These are phyloP conservation scores for Phytophthora syringae DNA, from an alignment of 352 stramenopile species.

Conservation along the genomic window DNA sequence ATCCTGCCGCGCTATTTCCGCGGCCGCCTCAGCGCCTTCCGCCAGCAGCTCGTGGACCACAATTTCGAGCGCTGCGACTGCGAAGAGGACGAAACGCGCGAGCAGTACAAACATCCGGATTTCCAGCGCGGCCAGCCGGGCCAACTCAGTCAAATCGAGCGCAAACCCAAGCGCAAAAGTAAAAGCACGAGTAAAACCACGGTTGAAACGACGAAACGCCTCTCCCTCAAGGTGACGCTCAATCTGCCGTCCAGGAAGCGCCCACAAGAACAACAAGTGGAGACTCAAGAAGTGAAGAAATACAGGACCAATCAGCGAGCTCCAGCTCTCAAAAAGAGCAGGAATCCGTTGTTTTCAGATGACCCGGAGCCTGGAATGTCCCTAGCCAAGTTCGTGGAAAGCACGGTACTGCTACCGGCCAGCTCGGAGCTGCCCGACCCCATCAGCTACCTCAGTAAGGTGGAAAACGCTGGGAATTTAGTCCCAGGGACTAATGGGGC, in stretches of 20 bases:
- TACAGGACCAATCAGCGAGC: slow-evolving; percentile 1
- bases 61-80: slow-evolving; percentile 69
- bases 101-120: slow-evolving; percentile 62
- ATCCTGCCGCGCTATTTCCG: slow-evolving; percentile 77
- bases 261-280: not conserved
- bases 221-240: slow-evolving; percentile 59
- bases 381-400: slow-evolving; percentile 47
- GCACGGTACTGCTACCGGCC: slow-evolving; percentile 46
- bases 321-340: slow-evolving; percentile 6
- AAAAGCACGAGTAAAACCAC: slow-evolving; percentile 15
- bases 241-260: slow-evolving; percentile 30
- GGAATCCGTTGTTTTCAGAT: slow-evolving; percentile 70
- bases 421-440: slow-evolving; percentile 70
- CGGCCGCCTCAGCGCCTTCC: slow-evolving; percentile 71
- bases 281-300: slow-evolving; percentile 1
- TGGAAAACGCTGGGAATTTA: slow-evolving; percentile 9
- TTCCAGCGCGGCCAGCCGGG: slow-evolving; percentile 63
- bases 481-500: not conserved
- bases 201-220: slow-evolving; percentile 1
- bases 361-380: slow-evolving; percentile 48
- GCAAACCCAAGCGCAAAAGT: slow-evolving; percentile 45
- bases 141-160: slow-evolving; percentile 63
- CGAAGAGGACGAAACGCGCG: slow-evolving; percentile 58
- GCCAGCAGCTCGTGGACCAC: slow-evolving; percentile 80
- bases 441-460: slow-evolving; percentile 64